Evolutionary conservation across 305 asterid species (phyloP).

Genomic region (Fraxinus baroniana): DNA sequence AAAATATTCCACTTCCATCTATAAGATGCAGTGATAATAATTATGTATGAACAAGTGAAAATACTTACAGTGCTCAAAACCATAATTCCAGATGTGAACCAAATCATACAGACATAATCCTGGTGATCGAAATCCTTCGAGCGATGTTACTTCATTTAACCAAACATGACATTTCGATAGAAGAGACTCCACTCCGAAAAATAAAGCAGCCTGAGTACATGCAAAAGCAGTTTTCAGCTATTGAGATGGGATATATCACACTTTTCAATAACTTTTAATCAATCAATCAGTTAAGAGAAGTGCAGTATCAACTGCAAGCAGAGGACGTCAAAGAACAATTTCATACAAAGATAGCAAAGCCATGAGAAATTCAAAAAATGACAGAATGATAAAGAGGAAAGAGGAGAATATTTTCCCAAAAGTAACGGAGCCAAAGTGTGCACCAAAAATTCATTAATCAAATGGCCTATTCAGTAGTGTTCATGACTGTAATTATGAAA

Average conservation of each 20-base stretch:
- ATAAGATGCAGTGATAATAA: slow-evolving; percentile 51
- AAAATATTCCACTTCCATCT: slow-evolving; percentile 64
- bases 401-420: background rate
- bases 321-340: slow-evolving; percentile 1
- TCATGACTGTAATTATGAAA: background rate
- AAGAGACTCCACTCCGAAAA: slow-evolving; percentile 81
- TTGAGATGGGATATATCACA: slow-evolving; percentile 17
- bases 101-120: slow-evolving; percentile 48
- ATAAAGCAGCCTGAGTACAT: slow-evolving; percentile 66
- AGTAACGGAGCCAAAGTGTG: background rate
- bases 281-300: slow-evolving; percentile 3
- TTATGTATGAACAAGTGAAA: slow-evolving; percentile 17
- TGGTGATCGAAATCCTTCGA: slow-evolving; percentile 36
- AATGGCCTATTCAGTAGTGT: background rate
- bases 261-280: slow-evolving; percentile 4
- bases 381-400: background rate
- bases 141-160: slow-evolving; percentile 58
- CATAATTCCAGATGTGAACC: slow-evolving; percentile 64
- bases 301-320: background rate
- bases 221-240: slow-evolving; percentile 23
- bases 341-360: slow-evolving; percentile 8
- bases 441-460: background rate
- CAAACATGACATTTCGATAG: slow-evolving; percentile 61
- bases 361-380: slow-evolving; percentile 8
- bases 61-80: slow-evolving; percentile 62